Base-by-base conservation (phyloP, 805 yeast species). In the Yarrowia alimentaria region DNA sequence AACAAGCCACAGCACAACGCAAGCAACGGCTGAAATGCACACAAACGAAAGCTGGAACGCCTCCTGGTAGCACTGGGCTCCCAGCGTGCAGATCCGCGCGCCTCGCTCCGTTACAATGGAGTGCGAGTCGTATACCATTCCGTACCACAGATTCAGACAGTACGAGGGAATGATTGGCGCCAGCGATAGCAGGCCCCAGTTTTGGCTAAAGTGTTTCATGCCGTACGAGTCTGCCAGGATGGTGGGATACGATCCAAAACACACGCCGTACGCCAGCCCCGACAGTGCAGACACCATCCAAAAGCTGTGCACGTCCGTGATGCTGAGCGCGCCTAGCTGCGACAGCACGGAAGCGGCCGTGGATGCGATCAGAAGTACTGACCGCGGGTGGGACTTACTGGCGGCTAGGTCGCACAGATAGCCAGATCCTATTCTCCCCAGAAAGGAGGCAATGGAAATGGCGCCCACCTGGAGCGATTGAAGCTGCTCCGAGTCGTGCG, bases 181-280 rank as follows among this genome's bases (percentile, higher is more conserved):
- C 48, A 82, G 60, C 9, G 81, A 79, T 17, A 83, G 73, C 26
- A 80, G 61, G 0, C 94, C 94, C 86, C 89, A 85, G 59, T 83
- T 83, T 56, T 76, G 79, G 6, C 85, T 76, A 58, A 84, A 83
- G 48, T 76, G 71, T 13, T 69, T 69, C 69, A 85, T 76, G 2
- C 93, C 93, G 66, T 83, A 85, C 8, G 74, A 65, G 56, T 85
- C 91, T 13, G 87, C 77, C n/a, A 83, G 74, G 16, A 85, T 77
- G n/a, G 85, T 79, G 5, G 94, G 93, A 65, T 78, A 75, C 7
- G 83, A 72, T 43, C 90, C 84, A 66, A 83, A 83, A 17, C 81
- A 72, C 55, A 79, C 75, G 0, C 94, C 94, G 65, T 85, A 85
- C 30, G 81, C 83, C 28, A 81, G 68, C 0, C 94, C 94, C 22